Base-by-base conservation (phyloP, 805 yeast species). In the Metschnikowia chrysomelidarum region DNA sequence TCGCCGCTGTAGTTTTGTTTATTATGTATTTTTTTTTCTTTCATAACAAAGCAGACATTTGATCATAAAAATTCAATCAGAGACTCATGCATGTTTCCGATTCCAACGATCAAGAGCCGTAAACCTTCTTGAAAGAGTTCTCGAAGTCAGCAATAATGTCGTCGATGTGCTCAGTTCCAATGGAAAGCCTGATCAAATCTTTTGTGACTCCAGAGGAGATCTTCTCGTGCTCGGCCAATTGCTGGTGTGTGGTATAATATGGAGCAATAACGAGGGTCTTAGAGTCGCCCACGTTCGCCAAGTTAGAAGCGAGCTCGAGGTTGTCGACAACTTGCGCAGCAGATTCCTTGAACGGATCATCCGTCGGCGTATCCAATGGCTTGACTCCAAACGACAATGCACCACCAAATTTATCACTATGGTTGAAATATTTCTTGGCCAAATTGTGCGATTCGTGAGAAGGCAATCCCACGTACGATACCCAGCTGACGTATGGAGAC, bases 241-340 rank as follows among this genome's bases (percentile, higher is more conserved):
- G 98, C 60, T 87, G 89, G 65, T 91, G 98, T 17, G 98, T 91
- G 25, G 98, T 93, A 65, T 76, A 87, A 74, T 82, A 89, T 47
- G 98, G 98, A 36, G 96, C 89, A 62, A 91, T 91, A 40, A 91
- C 95, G 58, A 91, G 75, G 28, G 98, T 87, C 71, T 91, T 93
- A 32, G 91, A 81, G 57, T 91, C 98, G 58, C 98, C 98, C 40
- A 91, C 97, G 55, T 91, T 91, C 32, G 98, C 98, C 58, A 93
- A 78, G 69, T 88, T 86, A 20, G 95, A 82, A 38, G 95, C 94
- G 39, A 93, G 65, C 63, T 87, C 77, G 62, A 93, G 76, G 50
- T 66, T 68, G 62, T 89, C 96, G 42, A 87, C 96, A 42, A 88
- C 87, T 50, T 71, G 75, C 36, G 91, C 89, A 51, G 95, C 87